Evolutionary conservation across 257 asterid species (phyloP).

Genomic region (Solanum gracilifrons): DNA sequence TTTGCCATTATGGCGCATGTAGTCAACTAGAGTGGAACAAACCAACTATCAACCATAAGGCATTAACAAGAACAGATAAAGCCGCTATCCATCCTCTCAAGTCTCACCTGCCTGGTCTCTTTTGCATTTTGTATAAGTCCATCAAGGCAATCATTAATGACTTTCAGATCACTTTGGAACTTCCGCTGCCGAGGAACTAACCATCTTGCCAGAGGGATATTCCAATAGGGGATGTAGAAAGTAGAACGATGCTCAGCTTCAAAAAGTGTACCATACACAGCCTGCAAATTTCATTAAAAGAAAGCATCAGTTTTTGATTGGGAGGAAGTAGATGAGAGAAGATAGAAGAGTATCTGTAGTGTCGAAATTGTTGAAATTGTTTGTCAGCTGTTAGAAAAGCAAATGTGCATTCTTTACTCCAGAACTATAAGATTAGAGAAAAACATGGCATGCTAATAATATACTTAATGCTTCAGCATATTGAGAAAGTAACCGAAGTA

Average conservation of each 20-base stretch:
- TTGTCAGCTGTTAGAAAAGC: background rate
- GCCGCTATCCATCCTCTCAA: background rate
- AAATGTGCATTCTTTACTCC: background rate
- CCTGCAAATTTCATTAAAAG: constrained; percentile 27
- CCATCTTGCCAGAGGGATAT: constrained; percentile 79
- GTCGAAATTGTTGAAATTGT: background rate
- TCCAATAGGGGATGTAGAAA: constrained; percentile 95
- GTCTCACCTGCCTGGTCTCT: constrained; percentile 77
- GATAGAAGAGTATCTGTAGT: background rate
- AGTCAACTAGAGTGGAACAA: background rate
- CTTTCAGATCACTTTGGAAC: constrained; percentile 81
- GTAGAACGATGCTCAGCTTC: constrained; percentile 99
- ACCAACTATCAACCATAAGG: background rate
- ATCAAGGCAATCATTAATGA: constrained; percentile 86
- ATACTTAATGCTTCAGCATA: background rate
- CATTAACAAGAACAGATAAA: background rate
- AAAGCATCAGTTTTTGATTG: background rate
- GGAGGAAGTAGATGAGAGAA: background rate
- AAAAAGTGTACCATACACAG: constrained; percentile 93
- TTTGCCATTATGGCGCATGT: background rate
- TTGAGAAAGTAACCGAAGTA: background rate
- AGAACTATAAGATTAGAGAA: background rate
- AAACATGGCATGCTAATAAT: background rate
- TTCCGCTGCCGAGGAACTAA: constrained; percentile 83
- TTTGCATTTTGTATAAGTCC: constrained; percentile 79